Evolutionary conservation across 495 filamentous ascomycete species (phyloP).

Genomic region (Podospora pseudocomata): DNA sequence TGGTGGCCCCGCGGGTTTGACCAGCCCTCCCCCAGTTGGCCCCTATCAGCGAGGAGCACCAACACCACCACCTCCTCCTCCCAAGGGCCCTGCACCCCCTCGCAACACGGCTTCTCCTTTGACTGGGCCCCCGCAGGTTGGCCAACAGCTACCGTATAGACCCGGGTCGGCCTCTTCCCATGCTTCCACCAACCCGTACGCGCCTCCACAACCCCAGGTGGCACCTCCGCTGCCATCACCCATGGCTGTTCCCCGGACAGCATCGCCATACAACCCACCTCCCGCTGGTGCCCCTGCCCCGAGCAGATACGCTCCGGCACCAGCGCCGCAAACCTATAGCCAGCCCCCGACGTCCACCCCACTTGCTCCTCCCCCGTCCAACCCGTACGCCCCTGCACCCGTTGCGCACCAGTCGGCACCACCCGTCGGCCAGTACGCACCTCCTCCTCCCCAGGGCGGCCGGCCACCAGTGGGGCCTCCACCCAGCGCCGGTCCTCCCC

Average conservation of each 20-base stretch:
- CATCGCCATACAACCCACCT: slow-evolving; percentile 86
- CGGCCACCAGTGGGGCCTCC: slow-evolving; percentile 39
- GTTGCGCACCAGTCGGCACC: slow-evolving; percentile 25
- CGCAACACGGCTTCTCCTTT: slow-evolving; percentile 52
- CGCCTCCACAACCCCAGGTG: slow-evolving; percentile 53
- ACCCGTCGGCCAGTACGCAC: slow-evolving; percentile 33
- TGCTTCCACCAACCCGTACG: slow-evolving; percentile 67
- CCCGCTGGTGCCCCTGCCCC: slow-evolving; percentile 68
- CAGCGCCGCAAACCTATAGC: slow-evolving; percentile 53
- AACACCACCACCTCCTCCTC: slow-evolving; percentile 54
- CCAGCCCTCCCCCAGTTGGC: slow-evolving; percentile 47
- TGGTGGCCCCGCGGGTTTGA: slow-evolving; percentile 47
- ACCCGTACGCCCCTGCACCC: slow-evolving; percentile 58
- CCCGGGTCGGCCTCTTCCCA: slow-evolving; percentile 64
- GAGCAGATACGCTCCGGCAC: slow-evolving; percentile 83
- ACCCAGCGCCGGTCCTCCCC: slow-evolving; percentile 46
- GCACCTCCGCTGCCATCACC: slow-evolving; percentile 39
- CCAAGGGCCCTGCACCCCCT: slow-evolving; percentile 52
- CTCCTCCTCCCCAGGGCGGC: slow-evolving; percentile 30
- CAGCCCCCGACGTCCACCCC: slow-evolving; percentile 32
- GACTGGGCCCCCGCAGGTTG: slow-evolving; percentile 46
- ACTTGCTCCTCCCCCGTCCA: slow-evolving; percentile 43
- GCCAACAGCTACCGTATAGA: slow-evolving; percentile 48
- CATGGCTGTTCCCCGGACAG: slow-evolving; percentile 60
- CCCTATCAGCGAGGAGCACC: slow-evolving; percentile 31